These are phyloP conservation scores for Neurospora sp. DNA, from an alignment of 495 filamentous ascomycete species.

Conservation along the genomic window DNA sequence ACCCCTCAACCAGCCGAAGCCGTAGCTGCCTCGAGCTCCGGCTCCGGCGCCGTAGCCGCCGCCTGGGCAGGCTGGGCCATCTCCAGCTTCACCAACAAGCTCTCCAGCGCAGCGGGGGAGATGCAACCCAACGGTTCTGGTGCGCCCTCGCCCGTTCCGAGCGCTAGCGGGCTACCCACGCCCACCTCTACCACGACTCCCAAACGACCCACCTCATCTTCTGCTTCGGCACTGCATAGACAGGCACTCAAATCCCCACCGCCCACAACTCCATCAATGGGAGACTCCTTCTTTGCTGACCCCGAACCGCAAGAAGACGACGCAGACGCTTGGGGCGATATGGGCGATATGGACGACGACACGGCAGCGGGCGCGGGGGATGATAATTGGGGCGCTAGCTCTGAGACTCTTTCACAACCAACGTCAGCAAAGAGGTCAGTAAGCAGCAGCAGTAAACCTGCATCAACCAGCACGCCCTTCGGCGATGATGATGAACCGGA, in stretches of 20 bases:
- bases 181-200: slow-evolving; percentile 17
- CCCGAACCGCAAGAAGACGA: slow-evolving; percentile 35
- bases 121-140: slow-evolving; percentile 45
- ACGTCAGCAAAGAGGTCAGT: slow-evolving; percentile 12
- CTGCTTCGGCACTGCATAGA: slow-evolving; percentile 43
- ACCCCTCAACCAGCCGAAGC: slow-evolving; percentile 51
- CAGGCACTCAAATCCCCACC: slow-evolving; percentile 42
- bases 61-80: slow-evolving; percentile 94
- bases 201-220: slow-evolving; percentile 20
- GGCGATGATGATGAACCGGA: slow-evolving; percentile 83
- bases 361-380: slow-evolving; percentile 33
- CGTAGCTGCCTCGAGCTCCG: slow-evolving; percentile 40
- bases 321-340: slow-evolving; percentile 65
- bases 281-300: slow-evolving; percentile 35
- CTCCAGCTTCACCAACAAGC: slow-evolving; percentile 94
- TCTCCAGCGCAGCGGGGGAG: slow-evolving; percentile 72
- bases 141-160: slow-evolving; percentile 11
- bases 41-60: slow-evolving; percentile 2
- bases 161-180: slow-evolving; percentile 4
- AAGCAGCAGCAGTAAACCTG: slow-evolving; percentile 12
- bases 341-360: slow-evolving; percentile 49
- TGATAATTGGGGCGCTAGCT: slow-evolving; percentile 32
- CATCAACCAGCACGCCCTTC: slow-evolving; percentile 40
- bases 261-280: slow-evolving; percentile 29
- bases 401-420: slow-evolving; percentile 32